A percentile compares a stretch with the other conserved stretches of the same genome.
Conservation (phyloP, 345 rosid species). For the Raphanus raphanistrum region DNA sequence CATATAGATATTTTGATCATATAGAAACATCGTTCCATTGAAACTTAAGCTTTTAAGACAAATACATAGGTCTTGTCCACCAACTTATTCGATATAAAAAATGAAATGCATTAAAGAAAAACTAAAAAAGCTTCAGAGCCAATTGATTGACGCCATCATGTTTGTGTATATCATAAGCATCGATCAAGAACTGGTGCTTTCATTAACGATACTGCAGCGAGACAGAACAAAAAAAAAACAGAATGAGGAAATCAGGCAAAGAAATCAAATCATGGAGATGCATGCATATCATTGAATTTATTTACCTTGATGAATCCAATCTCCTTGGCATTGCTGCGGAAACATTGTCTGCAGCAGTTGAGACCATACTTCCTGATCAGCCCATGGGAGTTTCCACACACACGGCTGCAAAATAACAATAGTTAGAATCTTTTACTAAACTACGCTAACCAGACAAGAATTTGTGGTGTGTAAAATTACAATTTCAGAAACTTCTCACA, state of each 20-base stretch:
- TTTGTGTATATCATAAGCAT: background rate
- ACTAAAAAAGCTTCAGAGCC: background rate
- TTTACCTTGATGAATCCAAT: background rate
- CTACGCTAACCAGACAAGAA: background rate
- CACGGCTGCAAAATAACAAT: background rate
- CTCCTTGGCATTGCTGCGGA: constrained; percentile 4
- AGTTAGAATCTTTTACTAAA: background rate
- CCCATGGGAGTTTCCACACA: background rate
- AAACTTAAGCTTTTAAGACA: background rate
- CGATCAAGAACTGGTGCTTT: background rate
- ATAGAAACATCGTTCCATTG: background rate
- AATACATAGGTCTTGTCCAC: background rate
- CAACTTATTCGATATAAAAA: background rate
- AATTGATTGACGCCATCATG: background rate
- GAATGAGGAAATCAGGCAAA: background rate
- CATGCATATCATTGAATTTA: background rate
- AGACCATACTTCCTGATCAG: constrained; percentile 8
- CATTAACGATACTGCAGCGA: constrained; percentile 9
- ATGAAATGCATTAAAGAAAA: background rate
- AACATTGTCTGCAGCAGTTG: constrained; percentile 8
- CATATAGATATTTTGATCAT: background rate
- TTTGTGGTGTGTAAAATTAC: background rate
- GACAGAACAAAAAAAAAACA: background rate
- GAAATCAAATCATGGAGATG: background rate
- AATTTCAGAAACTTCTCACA: background rate